These are phyloP conservation scores for Chrysanthemum seticuspe DNA, from an alignment of 129 eudicot species.

Conservation along the genomic window DNA sequence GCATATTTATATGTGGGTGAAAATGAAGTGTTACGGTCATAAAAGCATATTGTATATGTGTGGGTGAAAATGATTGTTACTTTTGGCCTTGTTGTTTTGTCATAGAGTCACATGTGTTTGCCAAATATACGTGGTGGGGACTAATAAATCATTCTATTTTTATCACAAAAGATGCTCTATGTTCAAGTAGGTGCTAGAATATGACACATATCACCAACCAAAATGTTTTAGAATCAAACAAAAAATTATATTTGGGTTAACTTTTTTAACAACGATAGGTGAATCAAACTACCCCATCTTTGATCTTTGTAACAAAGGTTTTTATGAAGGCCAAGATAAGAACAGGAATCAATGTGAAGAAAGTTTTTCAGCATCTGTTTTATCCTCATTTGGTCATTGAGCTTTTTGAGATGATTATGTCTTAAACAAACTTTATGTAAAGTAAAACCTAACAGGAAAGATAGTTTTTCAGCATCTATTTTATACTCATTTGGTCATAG, in stretches of 20 bases:
- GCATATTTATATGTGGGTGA: not conserved
- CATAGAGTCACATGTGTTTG: constrained; percentile 4
- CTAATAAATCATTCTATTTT: not conserved
- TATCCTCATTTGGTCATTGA: no score
- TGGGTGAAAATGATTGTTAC: not conserved
- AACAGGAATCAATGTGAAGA: no score
- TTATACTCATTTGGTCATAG: no score
- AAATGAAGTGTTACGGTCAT: no score
- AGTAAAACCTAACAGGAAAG: no score
- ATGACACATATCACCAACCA: not conserved
- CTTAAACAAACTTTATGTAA: no score
- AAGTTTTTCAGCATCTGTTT: no score
- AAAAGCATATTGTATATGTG: not conserved
- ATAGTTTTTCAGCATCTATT: no score
- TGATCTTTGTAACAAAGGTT: not conserved
- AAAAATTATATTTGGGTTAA: not conserved
- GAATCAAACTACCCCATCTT: not conserved
- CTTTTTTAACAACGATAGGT: not conserved
- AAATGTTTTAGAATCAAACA: not conserved
- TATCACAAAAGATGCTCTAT: not conserved
- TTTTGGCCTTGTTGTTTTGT: constrained; percentile 1
- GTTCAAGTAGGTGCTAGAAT: constrained; percentile 12
- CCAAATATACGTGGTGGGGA: constrained; percentile 8
- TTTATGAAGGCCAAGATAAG: no score
- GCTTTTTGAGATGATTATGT: no score